These are phyloP conservation scores for Eucalyptus regnans DNA, from an alignment of 345 rosid genomes.

Conservation along the genomic window DNA sequence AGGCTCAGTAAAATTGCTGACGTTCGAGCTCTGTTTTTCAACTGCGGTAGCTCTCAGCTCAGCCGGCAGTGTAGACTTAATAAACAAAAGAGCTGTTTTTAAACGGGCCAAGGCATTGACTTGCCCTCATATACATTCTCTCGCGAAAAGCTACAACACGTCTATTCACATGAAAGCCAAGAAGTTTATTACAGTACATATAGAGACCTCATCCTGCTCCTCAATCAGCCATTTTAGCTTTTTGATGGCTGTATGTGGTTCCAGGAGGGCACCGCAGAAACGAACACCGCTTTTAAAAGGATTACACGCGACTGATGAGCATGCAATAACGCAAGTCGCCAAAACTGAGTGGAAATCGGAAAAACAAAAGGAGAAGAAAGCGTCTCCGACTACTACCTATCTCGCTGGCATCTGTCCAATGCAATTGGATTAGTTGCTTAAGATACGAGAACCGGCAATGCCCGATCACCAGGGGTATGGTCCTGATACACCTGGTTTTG, in stretches of 20 bases:
- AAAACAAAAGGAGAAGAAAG: background rate
- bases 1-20: background rate
- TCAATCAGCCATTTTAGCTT: background rate
- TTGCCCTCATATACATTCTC: background rate
- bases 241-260: constrained; percentile 7
- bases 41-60: background rate
- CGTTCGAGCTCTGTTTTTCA: background rate
- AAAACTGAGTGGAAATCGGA: background rate
- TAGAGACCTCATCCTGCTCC: constrained; percentile 21
- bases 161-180: background rate
- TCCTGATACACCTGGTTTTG: constrained; percentile 40
- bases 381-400: background rate
- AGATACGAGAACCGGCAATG: background rate
- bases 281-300: background rate
- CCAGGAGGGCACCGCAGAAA: constrained; percentile 8
- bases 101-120: background rate
- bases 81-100: background rate
- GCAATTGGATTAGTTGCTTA: background rate
- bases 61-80: background rate
- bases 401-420: background rate
- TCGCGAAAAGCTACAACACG: background rate
- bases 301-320: background rate
- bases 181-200: background rate
- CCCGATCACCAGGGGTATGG: constrained; percentile 3
- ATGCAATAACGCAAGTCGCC: background rate